A percentile compares a stretch with the other conserved stretches of the same genome.
Evolutionary conservation across 352 stramenopile species (phyloP).

Genomic region (Achlya hypogyna): DNA sequence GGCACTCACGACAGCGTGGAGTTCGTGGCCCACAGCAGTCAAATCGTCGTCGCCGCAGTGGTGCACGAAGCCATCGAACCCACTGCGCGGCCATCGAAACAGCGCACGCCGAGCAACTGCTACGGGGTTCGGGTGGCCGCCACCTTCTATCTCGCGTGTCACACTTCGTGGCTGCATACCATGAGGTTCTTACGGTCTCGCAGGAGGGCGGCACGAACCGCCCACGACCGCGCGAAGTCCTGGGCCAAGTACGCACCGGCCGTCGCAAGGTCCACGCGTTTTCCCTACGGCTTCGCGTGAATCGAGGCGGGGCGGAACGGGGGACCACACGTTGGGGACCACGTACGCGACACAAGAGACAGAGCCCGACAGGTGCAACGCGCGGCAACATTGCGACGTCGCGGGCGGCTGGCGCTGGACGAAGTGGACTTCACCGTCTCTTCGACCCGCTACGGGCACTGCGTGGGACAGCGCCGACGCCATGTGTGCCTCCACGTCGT

Average conservation of each 20-base stretch:
- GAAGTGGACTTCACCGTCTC: background rate
- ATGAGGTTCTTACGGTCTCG: too few species aligned
- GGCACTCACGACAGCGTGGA: background rate
- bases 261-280: too few species aligned
- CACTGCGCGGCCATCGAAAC: constrained; percentile 5
- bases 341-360: constrained; percentile 6
- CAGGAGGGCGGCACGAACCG: too few species aligned
- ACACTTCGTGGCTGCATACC: too few species aligned
- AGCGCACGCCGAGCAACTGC: constrained; percentile 3
- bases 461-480: background rate
- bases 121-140: background rate
- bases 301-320: too few species aligned
- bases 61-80: constrained; percentile 9
- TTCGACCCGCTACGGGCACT: background rate
- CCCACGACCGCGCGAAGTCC: too few species aligned
- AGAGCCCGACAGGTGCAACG: background rate
- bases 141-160: background rate
- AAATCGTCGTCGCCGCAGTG: background rate
- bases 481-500: background rate
- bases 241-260: too few species aligned
- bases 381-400: background rate
- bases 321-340: background rate
- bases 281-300: too few species aligned
- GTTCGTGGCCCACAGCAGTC: background rate
- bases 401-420: background rate